Base-by-base conservation (phyloP, 192 early-diverging fungal species). In the Linderina pennispora region DNA sequence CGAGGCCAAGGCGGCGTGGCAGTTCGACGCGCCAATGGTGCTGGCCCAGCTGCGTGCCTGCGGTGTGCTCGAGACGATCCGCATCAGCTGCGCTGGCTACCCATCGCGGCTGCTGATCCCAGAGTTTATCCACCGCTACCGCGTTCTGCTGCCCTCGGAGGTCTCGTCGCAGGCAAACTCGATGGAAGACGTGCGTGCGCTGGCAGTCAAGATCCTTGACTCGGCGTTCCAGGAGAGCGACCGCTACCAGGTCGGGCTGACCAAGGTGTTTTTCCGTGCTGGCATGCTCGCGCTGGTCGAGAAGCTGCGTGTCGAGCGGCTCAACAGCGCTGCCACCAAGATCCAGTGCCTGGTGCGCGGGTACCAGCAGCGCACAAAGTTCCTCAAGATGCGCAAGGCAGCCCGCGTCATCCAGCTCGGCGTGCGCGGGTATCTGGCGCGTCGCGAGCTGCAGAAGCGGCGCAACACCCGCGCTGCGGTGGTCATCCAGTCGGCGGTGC, bases 231-330 rank as follows among this genome's bases (percentile, higher is more conserved):
- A 73, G 26, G 87, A 88, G 46, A 75, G 74, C 3, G 91, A 94
- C 61, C 88, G 92, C 47, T 97, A 80, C 73, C 92, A 97, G 76
- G 75, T 97, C 14, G 97, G 97, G 49, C 62, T 84, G 24, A 89
- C 91, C 10, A 99, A 99, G 72, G 89, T 99, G 39, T 99, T 99
- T 75, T 99, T 99, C 92, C 85, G 97, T 21, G 89, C 97, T 37
- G 97, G 97, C 44, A 87, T 91, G 78, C 76, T 82, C 40, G 77
- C 68, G 13, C 45, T 56, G 23, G 61, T 73, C 34, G 94, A 99
- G 55, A 96, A 93, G 66, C 74, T 89, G 40, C 83, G 94, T 23
- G 73, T 88, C 4, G 90, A 93, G 51, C 77, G 89, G 18, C 73
- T 90, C 50, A 85, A 85, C 21, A 70, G 70, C 13, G 88, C 87